A percentile compares a stretch with the other conserved stretches of the same genome.
phyloP scores from a whole-genome alignment of 2,329 filamentous ascomycete species.

The Neonectria neomacrospora region DNA sequence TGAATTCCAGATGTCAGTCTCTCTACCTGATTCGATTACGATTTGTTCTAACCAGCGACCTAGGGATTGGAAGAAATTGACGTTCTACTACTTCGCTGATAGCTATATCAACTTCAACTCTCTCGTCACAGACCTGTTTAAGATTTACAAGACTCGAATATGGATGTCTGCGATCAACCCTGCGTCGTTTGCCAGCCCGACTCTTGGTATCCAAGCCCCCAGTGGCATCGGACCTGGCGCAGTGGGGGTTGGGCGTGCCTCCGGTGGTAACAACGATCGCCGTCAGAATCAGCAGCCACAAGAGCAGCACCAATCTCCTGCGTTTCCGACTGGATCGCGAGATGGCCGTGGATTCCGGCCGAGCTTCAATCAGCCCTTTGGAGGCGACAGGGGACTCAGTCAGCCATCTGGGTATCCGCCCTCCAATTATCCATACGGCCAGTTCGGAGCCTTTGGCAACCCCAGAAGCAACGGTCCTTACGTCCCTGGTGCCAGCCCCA shows the following conservation, averaged over 20 bases:
- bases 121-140: constrained; percentile 96
- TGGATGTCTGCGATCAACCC: constrained; percentile 99
- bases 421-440: constrained; percentile 51
- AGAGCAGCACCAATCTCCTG: constrained; percentile 47
- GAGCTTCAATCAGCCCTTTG: constrained; percentile 56
- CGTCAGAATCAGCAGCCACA: constrained; percentile 59
- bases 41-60: constrained; percentile 27
- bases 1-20: constrained; percentile 95
- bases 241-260: constrained; percentile 66
- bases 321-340: constrained; percentile 52
- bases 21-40: background rate
- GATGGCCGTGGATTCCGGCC: constrained; percentile 56
- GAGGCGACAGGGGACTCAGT: constrained; percentile 55
- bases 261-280: constrained; percentile 54
- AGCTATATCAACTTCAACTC: constrained; percentile 99
- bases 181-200: constrained; percentile 88
- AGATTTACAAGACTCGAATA: constrained; percentile 98
- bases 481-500: constrained; percentile 42
- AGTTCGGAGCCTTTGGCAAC: constrained; percentile 49
- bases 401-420: constrained; percentile 50
- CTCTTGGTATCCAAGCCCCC: constrained; percentile 75
- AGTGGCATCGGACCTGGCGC: constrained; percentile 74
- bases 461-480: constrained; percentile 47
- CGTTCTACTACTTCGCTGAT: constrained; percentile 98
- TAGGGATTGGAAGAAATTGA: constrained; percentile 99